phyloP scores from a whole-genome alignment of 176 grass and related monocot genomes.

The Triticum aestivum region DNA sequence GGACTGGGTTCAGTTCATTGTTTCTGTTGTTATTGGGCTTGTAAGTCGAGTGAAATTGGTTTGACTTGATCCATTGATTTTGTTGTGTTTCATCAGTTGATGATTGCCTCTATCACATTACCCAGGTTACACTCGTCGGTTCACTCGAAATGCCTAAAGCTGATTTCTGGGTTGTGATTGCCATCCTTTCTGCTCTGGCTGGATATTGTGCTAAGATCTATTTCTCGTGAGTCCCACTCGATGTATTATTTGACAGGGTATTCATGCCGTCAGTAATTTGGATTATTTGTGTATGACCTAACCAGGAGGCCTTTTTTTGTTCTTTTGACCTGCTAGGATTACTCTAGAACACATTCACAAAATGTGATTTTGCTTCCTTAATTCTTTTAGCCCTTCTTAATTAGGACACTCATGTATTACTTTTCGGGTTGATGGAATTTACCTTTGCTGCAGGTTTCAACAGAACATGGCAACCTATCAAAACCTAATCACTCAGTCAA shows the following conservation, averaged over 20 bases:
- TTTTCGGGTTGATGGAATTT: conserved; percentile 15
- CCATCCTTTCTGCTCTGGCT: conserved; percentile 80
- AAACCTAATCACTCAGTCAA: conserved; percentile 95
- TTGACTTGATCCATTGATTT: conserved; percentile 23
- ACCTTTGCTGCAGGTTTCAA: conserved; percentile 71
- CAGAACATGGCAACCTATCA: conserved; percentile 94
- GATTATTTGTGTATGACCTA: conserved; percentile 1
- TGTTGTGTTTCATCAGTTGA: conserved; percentile 26
- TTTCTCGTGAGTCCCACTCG: conserved; percentile 72
- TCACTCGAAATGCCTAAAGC: conserved; percentile 97
- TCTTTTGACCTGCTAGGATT: not conserved
- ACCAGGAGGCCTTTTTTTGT: not conserved
- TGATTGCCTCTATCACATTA: conserved; percentile 25
- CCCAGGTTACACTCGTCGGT: conserved; percentile 82
- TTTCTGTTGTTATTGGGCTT: conserved; percentile 95
- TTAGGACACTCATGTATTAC: not conserved
- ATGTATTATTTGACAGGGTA: conserved; percentile 9
- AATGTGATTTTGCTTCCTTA: conserved; percentile 1
- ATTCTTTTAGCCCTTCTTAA: conserved; percentile 10
- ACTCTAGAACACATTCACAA: not conserved
- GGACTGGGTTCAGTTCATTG: conserved; percentile 95
- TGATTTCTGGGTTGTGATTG: conserved; percentile 89
- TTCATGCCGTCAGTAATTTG: not conserved
- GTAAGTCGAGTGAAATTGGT: conserved; percentile 53
- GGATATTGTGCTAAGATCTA: conserved; percentile 99